Evolutionary conservation across 768 basidiomycete species (phyloP).

Genomic region (Psilocybe subaeruginosa): DNA sequence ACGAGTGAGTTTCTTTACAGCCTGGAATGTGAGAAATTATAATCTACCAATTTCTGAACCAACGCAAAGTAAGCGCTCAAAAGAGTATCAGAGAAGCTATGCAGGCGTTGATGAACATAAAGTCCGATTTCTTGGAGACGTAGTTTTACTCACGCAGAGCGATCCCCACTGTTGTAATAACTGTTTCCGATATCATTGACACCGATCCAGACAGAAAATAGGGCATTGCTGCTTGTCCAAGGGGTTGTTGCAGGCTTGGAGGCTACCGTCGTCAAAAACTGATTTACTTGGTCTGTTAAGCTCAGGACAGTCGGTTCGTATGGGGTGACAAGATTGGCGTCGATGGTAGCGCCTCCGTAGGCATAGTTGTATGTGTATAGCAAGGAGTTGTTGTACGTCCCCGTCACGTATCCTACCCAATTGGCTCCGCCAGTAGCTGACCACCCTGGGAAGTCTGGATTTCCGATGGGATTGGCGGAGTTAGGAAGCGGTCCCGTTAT

Average conservation of each 20-base stretch:
- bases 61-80: constrained; percentile 53
- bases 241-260: constrained; percentile 51
- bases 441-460: constrained; percentile 56
- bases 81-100: constrained; percentile 47
- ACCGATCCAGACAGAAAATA: constrained; percentile 75
- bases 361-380: constrained; percentile 69
- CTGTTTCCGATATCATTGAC: constrained; percentile 72
- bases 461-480: constrained; percentile 52
- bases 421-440: constrained; percentile 59
- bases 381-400: constrained; percentile 53
- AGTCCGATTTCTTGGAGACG: background rate
- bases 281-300: constrained; percentile 62
- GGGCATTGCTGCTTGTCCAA: constrained; percentile 58
- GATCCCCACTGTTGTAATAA: constrained; percentile 47
- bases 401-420: constrained; percentile 61
- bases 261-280: constrained; percentile 52
- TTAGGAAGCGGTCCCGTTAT: constrained; percentile 42
- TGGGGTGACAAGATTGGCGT: constrained; percentile 57
- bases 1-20: constrained; percentile 15
- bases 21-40: background rate
- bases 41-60: constrained; percentile 47
- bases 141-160: constrained; percentile 43
- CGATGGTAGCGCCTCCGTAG: constrained; percentile 68
- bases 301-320: constrained; percentile 54
- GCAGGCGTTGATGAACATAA: background rate